A percentile compares a stretch with the other conserved stretches of the same genome.
Conservation (phyloP, 139 green algal species). For the Zygnema cylindricum region DNA sequence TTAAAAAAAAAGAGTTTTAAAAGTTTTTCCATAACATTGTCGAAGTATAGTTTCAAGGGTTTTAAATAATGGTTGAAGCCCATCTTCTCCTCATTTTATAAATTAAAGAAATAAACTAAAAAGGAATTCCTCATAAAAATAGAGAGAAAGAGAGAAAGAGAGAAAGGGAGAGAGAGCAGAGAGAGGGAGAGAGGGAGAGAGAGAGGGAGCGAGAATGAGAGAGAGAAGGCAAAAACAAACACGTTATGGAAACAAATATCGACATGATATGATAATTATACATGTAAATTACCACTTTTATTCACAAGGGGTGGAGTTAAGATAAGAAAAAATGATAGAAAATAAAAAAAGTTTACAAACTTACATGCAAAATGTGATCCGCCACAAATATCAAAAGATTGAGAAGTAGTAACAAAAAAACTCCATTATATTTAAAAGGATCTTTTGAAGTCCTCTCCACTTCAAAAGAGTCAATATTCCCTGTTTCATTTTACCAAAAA, state of each 20-base stretch:
- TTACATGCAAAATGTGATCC: slow-evolving; percentile 71
- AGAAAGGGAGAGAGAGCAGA: neutral
- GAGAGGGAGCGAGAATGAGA: too few species aligned
- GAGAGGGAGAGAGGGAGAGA: too few species aligned
- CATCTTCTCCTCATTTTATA: too few species aligned
- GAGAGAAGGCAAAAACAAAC: neutral
- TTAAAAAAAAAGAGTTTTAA: too few species aligned
- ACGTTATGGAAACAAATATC: neutral
- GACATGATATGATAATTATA: neutral
- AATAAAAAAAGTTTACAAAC: slow-evolving; percentile 53
- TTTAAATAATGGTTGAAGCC: too few species aligned
- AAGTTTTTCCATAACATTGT: too few species aligned
- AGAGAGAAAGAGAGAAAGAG: neutral
- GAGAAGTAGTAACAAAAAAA: slow-evolving; percentile 65
- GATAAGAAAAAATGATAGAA: neutral
- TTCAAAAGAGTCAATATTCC: too few species aligned
- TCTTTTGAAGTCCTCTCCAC: too few species aligned
- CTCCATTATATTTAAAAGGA: slow-evolving; percentile 62
- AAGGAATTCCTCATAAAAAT: too few species aligned
- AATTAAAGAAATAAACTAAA: too few species aligned
- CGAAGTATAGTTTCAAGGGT: too few species aligned
- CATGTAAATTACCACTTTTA: neutral
- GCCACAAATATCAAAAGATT: slow-evolving; percentile 69
- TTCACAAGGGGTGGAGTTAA: neutral
- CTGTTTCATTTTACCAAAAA: too few species aligned